phyloP scores from a whole-genome alignment of 345 rosid species.

The Syzygium jambos region DNA sequence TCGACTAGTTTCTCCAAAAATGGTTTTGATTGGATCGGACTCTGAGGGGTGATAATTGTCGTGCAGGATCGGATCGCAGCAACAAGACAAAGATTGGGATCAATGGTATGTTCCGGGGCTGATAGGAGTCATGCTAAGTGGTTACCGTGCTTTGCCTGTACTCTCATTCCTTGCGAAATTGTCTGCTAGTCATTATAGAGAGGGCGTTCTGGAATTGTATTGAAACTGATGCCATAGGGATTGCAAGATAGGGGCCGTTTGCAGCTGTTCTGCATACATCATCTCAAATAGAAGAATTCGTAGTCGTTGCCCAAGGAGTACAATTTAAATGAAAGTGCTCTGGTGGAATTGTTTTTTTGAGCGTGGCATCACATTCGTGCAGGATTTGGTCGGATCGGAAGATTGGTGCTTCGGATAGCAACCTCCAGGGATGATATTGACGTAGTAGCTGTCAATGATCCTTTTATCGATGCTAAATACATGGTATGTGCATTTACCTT shows the following conservation, averaged over 20 bases:
- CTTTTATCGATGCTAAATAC: constrained; percentile 85
- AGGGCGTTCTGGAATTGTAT: background rate
- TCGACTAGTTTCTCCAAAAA: background rate
- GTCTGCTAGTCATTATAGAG: background rate
- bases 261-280: background rate
- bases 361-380: constrained; percentile 1
- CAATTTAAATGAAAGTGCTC: background rate
- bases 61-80: constrained; percentile 38
- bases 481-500: constrained; percentile 44
- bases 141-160: background rate
- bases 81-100: constrained; percentile 81
- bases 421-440: constrained; percentile 83
- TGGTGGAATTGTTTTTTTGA: background rate
- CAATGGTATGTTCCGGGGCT: constrained; percentile 48
- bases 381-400: constrained; percentile 99
- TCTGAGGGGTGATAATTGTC: constrained; percentile 10
- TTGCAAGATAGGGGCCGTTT: background rate
- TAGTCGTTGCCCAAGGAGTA: too few species aligned
- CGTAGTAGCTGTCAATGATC: constrained; percentile 94
- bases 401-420: constrained; percentile 90
- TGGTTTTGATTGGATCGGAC: background rate
- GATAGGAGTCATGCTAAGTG: background rate
- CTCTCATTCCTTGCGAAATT: background rate
- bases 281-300: background rate
- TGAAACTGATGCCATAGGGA: background rate